These are phyloP conservation scores for Cercospora zeae-maydis DNA, from an alignment of 2,329 filamentous ascomycete species.

Conservation along the genomic window DNA sequence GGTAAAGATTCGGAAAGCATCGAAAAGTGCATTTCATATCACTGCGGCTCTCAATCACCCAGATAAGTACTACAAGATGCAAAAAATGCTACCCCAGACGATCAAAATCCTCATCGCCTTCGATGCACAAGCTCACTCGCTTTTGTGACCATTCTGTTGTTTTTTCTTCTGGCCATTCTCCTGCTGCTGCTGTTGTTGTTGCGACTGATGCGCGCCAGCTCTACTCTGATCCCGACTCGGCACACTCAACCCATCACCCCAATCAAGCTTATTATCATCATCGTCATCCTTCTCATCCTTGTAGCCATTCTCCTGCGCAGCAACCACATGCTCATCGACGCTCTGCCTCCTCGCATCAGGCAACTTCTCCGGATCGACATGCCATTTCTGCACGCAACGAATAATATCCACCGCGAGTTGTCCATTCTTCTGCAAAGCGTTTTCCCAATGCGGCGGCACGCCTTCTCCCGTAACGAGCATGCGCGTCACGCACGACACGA, in stretches of 20 bases:
- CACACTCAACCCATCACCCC: slow-evolving; percentile 22
- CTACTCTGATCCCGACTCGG: slow-evolving; percentile 18
- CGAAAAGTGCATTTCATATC: not conserved
- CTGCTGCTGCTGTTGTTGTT: slow-evolving; percentile 1
- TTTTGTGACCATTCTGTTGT: slow-evolving; percentile 3
- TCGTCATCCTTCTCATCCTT: slow-evolving; percentile 30
- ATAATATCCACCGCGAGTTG: slow-evolving; percentile 56
- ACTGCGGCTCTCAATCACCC: not conserved
- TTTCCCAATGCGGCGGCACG: slow-evolving; percentile 54
- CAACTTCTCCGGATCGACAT: slow-evolving; percentile 47
- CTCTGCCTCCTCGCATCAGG: slow-evolving; percentile 48
- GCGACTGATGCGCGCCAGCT: slow-evolving; percentile 3
- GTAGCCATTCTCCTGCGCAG: slow-evolving; percentile 35
- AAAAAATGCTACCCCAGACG: not conserved
- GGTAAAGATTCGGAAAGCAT: not conserved
- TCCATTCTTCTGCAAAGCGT: slow-evolving; percentile 53
- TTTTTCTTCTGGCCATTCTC: slow-evolving; percentile 1
- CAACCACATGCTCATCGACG: slow-evolving; percentile 39
- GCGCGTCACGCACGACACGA: slow-evolving; percentile 49
- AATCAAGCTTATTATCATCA: slow-evolving; percentile 25
- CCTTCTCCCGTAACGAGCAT: slow-evolving; percentile 50
- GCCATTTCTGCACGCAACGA: slow-evolving; percentile 53
- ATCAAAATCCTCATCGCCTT: not conserved
- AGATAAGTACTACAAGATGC: not conserved
- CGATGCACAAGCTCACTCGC: not conserved